Percentiles rank a stretch among this genome's conserved stretches.
These are phyloP conservation scores for Yamadazyma sp. DNA, from an alignment of 805 yeast genomes.

Conservation along the genomic window DNA sequence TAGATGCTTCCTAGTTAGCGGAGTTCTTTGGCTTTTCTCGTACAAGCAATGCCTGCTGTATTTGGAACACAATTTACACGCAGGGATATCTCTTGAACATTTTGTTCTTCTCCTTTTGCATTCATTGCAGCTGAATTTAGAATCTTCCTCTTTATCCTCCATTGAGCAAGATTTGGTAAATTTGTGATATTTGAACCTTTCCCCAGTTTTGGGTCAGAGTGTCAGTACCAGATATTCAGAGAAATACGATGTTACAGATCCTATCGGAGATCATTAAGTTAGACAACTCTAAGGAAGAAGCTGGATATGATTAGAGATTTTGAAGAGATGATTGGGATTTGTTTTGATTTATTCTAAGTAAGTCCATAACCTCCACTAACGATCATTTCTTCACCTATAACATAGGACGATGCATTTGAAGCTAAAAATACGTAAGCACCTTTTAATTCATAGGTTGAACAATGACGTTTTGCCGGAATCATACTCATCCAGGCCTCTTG, in stretches of 20 bases:
- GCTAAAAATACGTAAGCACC: slow-evolving; percentile 82
- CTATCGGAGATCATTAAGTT: no score
- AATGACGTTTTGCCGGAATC: slow-evolving; percentile 74
- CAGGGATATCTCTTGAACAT: slow-evolving; percentile 16
- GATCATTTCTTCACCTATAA: slow-evolving; percentile 71
- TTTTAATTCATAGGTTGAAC: slow-evolving; percentile 64
- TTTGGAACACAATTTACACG: slow-evolving; percentile 13
- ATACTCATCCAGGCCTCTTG: slow-evolving; percentile 37
- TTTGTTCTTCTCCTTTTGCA: slow-evolving; percentile 15
- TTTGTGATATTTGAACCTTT: no score
- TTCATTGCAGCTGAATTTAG: slow-evolving; percentile 16
- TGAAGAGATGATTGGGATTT: no score
- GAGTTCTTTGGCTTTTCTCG: slow-evolving; percentile 12
- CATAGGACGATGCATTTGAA: slow-evolving; percentile 72
- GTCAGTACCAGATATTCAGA: no score
- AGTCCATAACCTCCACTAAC: slow-evolving; percentile 77
- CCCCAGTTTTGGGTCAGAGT: no score
- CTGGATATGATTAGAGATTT: no score
- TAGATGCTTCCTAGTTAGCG: slow-evolving; percentile 16
- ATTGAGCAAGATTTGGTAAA: no score
- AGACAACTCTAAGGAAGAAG: no score
- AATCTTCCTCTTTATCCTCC: neutral
- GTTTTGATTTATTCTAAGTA: no score
- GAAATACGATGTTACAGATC: no score
- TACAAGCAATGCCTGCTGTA: slow-evolving; percentile 16